These are phyloP conservation scores for Lactarius hengduanensis DNA, from an alignment of 768 basidiomycete species.

Conservation along the genomic window DNA sequence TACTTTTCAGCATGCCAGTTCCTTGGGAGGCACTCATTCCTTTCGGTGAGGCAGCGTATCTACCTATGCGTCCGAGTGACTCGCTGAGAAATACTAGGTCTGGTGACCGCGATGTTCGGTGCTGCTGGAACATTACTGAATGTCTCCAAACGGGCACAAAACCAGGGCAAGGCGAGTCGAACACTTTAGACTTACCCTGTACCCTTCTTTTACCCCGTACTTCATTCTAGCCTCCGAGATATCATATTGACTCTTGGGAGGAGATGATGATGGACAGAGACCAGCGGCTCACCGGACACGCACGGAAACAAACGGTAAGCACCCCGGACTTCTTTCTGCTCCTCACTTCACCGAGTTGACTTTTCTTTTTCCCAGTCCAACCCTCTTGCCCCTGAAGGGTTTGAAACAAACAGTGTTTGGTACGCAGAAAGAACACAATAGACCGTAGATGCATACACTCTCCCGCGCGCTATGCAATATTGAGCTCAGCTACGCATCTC, in stretches of 20 bases:
- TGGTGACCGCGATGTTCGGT: constrained; percentile 85
- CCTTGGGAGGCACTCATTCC: constrained; percentile 98
- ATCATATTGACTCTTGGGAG: constrained; percentile 87
- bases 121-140: constrained; percentile 87
- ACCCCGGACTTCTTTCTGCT: constrained; percentile 1
- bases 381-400: constrained; percentile 63
- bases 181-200: background rate
- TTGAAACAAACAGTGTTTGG: constrained; percentile 75
- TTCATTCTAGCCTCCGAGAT: constrained; percentile 66
- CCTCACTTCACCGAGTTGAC: background rate
- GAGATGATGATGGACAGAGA: constrained; percentile 96
- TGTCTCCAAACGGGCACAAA: constrained; percentile 74
- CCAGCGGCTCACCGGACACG: constrained; percentile 79
- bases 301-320: constrained; percentile 82
- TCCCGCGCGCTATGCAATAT: background rate
- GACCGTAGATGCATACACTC: constrained; percentile 14
- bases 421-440: constrained; percentile 42
- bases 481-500: constrained; percentile 34
- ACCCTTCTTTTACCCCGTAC: constrained; percentile 8
- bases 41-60: constrained; percentile 56
- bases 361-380: constrained; percentile 49
- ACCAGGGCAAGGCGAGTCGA: constrained; percentile 78
- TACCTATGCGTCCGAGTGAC: too few relatives aligned
- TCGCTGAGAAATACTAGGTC: constrained; percentile 46
- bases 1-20: constrained; percentile 69